These are phyloP conservation scores for Houttuynia cordata DNA, from an alignment of 164 flowering plant genomes.

Conservation along the genomic window DNA sequence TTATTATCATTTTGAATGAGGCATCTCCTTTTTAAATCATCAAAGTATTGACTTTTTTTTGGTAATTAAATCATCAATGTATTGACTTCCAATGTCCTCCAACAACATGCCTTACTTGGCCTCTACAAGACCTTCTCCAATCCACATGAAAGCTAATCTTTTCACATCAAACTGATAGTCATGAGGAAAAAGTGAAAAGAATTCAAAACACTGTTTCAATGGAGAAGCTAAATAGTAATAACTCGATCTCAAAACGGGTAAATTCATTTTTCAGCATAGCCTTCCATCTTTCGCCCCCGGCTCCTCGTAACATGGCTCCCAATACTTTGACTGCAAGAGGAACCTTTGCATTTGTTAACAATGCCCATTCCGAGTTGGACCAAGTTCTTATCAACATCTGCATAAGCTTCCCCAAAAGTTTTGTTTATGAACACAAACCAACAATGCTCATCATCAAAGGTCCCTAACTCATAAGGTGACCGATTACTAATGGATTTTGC, in stretches of 20 bases:
- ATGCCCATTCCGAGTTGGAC: neutral
- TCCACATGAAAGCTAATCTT: conserved; percentile 6
- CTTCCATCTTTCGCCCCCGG: conserved; percentile 5
- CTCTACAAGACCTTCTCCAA: conserved; percentile 11
- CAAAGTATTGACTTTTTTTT: no score
- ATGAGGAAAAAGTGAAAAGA: conserved; percentile 10
- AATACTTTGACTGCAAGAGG: conserved; percentile 13
- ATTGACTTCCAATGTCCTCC: conserved; percentile 2
- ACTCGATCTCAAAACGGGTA: conserved; percentile 4
- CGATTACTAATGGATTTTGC: neutral
- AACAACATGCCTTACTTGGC: neutral
- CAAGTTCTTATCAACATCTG: neutral
- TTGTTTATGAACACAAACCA: conserved; percentile 1
- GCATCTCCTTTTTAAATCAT: no score
- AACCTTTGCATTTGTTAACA: conserved; percentile 13
- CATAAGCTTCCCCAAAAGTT: neutral
- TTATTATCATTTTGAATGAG: conserved; percentile 7
- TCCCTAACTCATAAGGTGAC: neutral
- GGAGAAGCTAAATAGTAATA: conserved; percentile 2
- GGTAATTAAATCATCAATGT: conserved; percentile 9
- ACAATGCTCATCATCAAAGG: neutral
- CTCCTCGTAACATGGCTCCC: conserved; percentile 4
- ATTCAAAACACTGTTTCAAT: conserved; percentile 13
- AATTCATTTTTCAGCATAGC: conserved; percentile 3
- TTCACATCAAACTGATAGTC: conserved; percentile 4